Evolutionary conservation across 164 flowering plant genomes (phyloP).

Genomic region (Santalum album): DNA sequence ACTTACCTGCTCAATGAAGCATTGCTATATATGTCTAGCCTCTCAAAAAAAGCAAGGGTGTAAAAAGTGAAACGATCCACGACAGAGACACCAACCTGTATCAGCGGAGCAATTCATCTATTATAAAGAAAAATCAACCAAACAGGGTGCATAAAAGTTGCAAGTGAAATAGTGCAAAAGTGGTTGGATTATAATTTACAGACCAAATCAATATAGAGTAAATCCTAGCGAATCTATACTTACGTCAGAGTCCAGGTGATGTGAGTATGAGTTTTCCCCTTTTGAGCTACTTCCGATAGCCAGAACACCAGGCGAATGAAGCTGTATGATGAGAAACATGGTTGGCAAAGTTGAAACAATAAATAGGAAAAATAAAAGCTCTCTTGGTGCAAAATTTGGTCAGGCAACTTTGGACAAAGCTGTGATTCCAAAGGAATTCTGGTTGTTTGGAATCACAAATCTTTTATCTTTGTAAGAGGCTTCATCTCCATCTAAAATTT

Average conservation of each 20-base stretch:
- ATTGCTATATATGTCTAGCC: constrained; percentile 78
- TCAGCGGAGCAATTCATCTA: constrained; percentile 1
- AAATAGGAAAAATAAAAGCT: no score
- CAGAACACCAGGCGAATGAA: constrained; percentile 97
- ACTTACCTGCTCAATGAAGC: constrained; percentile 96
- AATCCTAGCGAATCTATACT: constrained; percentile 28
- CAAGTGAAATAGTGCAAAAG: background rate
- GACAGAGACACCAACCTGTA: constrained; percentile 95
- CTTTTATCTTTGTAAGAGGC: no score
- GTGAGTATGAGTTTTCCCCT: constrained; percentile 98
- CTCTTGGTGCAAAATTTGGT: no score
- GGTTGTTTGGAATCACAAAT: no score
- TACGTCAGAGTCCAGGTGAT: constrained; percentile 97
- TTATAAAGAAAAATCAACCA: background rate
- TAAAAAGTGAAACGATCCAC: constrained; percentile 96
- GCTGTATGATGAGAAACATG: constrained; percentile 36
- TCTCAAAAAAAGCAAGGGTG: constrained; percentile 95
- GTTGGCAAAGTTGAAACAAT: no score
- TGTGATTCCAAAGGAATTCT: no score
- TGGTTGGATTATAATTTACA: background rate
- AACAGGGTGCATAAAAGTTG: background rate
- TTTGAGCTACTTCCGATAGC: constrained; percentile 98
- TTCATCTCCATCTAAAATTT: no score
- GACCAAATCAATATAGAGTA: background rate
- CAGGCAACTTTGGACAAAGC: no score